Conservation (phyloP, 2,329 filamentous ascomycete genomes). For the Beauveria pseudobassiana region DNA sequence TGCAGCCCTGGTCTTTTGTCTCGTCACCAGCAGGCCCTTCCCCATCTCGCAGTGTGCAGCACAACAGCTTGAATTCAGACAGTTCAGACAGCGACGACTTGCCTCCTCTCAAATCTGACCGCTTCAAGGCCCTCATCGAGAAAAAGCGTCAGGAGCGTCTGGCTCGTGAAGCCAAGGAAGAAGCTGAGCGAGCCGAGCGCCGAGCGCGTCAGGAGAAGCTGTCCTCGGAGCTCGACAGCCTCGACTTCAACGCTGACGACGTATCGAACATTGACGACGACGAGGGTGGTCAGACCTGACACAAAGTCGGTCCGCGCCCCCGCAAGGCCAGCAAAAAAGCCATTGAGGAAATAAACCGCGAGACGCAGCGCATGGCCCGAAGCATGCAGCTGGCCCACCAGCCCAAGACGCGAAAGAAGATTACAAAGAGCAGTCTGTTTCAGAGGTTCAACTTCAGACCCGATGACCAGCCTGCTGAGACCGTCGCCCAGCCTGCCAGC, state of each 20-base stretch:
- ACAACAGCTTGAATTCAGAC: slow-evolving; percentile 33
- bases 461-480: slow-evolving; percentile 20
- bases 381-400: slow-evolving; percentile 90
- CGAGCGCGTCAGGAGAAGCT: slow-evolving; percentile 27
- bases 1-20: slow-evolving; percentile 47
- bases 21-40: slow-evolving; percentile 37
- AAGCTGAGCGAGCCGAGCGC: slow-evolving; percentile 39
- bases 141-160: slow-evolving; percentile 66
- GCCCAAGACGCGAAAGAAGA: slow-evolving; percentile 84
- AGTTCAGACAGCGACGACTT: slow-evolving; percentile 40
- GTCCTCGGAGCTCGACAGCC: slow-evolving; percentile 28
- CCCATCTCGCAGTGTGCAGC: slow-evolving; percentile 21
- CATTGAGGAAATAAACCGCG: slow-evolving; percentile 86
- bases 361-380: slow-evolving; percentile 84
- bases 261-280: slow-evolving; percentile 53
- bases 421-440: slow-evolving; percentile 75
- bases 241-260: slow-evolving; percentile 30
- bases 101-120: slow-evolving; percentile 42
- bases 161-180: slow-evolving; percentile 55
- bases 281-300: slow-evolving; percentile 58
- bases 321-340: slow-evolving; percentile 93
- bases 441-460: slow-evolving; percentile 72
- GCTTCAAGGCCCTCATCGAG: slow-evolving; percentile 65
- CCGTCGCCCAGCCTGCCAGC: slow-evolving; percentile 34
- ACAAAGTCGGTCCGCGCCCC: slow-evolving; percentile 53